These are phyloP conservation scores for Coniochaeta prunicola DNA, from an alignment of 2,329 filamentous ascomycete species.

Conservation along the genomic window DNA sequence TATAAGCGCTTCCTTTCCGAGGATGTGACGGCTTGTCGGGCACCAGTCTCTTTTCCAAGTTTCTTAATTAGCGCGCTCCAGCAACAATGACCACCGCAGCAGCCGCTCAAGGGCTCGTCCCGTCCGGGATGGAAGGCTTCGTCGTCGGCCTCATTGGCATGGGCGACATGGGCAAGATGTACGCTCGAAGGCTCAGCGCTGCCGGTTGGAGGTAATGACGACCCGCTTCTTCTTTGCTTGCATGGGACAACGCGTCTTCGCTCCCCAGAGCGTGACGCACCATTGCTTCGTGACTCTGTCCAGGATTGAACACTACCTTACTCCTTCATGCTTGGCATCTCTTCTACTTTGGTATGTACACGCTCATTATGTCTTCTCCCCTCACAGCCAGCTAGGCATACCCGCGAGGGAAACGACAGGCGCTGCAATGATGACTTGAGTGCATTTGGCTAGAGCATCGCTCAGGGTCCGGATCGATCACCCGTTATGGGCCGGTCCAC, in stretches of 20 bases:
- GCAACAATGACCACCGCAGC: constrained; percentile 1
- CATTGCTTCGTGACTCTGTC: background rate
- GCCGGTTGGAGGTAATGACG: constrained; percentile 89
- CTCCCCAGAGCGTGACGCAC: background rate
- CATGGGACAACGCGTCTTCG: background rate
- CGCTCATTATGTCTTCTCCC: constrained; percentile 11
- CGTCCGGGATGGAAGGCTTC: constrained; percentile 55
- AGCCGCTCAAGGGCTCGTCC: constrained; percentile 15
- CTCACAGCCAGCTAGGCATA: background rate
- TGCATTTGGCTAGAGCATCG: constrained; percentile 99
- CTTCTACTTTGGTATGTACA: constrained; percentile 13
- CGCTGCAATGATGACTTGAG: constrained; percentile 93
- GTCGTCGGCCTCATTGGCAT: constrained; percentile 94
- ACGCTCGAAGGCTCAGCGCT: constrained; percentile 77
- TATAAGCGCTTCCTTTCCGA: background rate
- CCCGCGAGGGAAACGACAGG: background rate
- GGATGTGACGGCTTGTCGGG: background rate
- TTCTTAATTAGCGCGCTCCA: background rate
- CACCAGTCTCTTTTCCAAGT: background rate
- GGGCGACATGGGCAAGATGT: constrained; percentile 99
- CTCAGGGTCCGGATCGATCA: constrained; percentile 48
- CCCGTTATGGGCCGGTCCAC: constrained; percentile 67
- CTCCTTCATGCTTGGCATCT: background rate
- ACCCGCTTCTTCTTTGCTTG: constrained; percentile 4
- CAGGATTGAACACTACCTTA: background rate